These are phyloP conservation scores for Aphelidium insulamus DNA, from an alignment of 371 early-diverging fungal genomes.

Conservation along the genomic window DNA sequence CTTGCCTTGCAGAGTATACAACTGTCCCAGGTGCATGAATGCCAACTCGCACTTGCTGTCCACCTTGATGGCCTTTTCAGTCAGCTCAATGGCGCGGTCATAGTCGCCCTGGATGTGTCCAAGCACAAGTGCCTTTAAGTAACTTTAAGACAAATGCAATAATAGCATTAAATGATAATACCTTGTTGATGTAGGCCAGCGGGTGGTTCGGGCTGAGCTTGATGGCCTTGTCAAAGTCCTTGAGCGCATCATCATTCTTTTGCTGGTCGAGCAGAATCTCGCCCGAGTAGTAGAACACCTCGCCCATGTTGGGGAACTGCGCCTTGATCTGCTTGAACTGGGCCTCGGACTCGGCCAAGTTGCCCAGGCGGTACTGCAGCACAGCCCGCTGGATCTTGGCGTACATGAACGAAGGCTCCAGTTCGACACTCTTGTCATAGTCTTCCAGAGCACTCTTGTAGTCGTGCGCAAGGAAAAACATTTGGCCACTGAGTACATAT, in stretches of 20 bases:
- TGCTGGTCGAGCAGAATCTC: constrained; percentile 79
- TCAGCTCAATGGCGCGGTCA: constrained; percentile 45
- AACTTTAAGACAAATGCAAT: neutral
- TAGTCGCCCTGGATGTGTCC: constrained; percentile 58
- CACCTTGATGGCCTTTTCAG: constrained; percentile 56
- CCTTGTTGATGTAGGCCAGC: constrained; percentile 87
- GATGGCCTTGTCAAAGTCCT: constrained; percentile 53
- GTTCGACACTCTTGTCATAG: constrained; percentile 51
- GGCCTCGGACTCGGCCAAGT: constrained; percentile 35
- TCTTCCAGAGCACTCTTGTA: constrained; percentile 57
- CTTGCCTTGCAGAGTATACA: constrained; percentile 61
- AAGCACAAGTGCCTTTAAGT: constrained; percentile 51
- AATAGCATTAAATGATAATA: constrained; percentile 6
- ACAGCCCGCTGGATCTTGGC: constrained; percentile 86
- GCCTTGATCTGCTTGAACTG: constrained; percentile 57
- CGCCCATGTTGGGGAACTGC: constrained; percentile 57
- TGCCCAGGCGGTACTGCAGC: constrained; percentile 74
- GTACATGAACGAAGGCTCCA: constrained; percentile 64
- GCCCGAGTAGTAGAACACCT: constrained; percentile 88
- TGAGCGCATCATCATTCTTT: constrained; percentile 41
- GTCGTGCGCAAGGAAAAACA: constrained; percentile 47
- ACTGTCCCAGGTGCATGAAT: constrained; percentile 70
- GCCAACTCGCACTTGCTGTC: constrained; percentile 91
- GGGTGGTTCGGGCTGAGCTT: constrained; percentile 45
- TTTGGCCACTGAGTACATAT: constrained; percentile 10